Evolutionary conservation across 306 rosid genomes (phyloP).

Genomic region (Phaseolus lunatus): DNA sequence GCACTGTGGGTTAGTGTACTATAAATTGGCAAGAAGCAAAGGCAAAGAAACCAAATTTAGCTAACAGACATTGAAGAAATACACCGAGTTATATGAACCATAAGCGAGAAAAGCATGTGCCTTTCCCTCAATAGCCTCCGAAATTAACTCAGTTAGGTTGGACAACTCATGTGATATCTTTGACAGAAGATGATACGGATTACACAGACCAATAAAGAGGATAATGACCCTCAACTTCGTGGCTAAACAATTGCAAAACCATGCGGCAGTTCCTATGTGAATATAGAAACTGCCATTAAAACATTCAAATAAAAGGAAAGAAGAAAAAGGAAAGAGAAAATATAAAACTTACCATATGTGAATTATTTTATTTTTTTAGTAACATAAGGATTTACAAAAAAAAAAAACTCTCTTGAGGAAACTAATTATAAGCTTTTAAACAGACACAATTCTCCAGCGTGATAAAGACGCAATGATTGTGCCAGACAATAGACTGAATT

Average conservation of each 20-base stretch:
- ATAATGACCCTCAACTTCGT: background rate
- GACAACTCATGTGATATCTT: constrained; percentile 52
- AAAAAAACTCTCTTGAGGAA: background rate
- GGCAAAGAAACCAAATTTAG: constrained; percentile 35
- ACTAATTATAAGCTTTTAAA: constrained; percentile 30
- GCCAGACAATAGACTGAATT: background rate
- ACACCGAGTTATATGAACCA: constrained; percentile 35
- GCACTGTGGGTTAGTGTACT: background rate
- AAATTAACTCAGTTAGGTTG: constrained; percentile 31
- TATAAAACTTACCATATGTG: constrained; percentile 8
- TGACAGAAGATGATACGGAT: constrained; percentile 38
- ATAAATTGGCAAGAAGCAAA: constrained; percentile 32
- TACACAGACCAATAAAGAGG: background rate
- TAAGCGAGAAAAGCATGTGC: constrained; percentile 53
- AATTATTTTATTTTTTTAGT: background rate
- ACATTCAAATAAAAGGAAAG: constrained; percentile 15
- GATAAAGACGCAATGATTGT: constrained; percentile 7
- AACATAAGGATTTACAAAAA: constrained; percentile 13
- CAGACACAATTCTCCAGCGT: constrained; percentile 20
- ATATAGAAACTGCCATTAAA: background rate
- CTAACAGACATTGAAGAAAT: constrained; percentile 40
- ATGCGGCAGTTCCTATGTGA: background rate
- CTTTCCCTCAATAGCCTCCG: constrained; percentile 49
- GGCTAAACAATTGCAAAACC: constrained; percentile 4
- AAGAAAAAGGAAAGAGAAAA: background rate